Percentiles rank a stretch among this genome's conserved stretches.
phyloP scores from a whole-genome alignment of 176 grass and related monocot genomes.

The Cocos nucifera region DNA sequence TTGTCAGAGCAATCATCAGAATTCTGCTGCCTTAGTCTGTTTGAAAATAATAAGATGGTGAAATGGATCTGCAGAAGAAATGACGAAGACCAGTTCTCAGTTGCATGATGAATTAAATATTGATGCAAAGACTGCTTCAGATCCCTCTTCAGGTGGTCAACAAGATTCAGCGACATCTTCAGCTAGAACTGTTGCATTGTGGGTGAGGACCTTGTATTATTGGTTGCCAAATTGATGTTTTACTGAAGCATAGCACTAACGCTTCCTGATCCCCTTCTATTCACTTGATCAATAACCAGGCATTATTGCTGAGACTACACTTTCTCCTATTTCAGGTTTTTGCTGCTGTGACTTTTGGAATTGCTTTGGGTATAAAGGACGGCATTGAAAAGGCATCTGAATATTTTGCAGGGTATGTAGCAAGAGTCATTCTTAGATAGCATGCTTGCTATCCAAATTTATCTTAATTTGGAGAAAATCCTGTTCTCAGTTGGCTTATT shows the following conservation, averaged over 20 bases:
- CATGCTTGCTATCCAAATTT: not conserved
- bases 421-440: not conserved
- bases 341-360: constrained; percentile 60
- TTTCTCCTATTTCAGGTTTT: constrained; percentile 41
- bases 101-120: constrained; percentile 25
- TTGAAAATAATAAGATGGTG: not conserved
- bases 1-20: not conserved
- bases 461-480: too few species aligned
- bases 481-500: too few species aligned
- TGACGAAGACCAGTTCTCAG: constrained; percentile 1
- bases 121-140: constrained; percentile 10
- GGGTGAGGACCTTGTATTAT: constrained; percentile 20
- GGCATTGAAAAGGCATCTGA: constrained; percentile 71
- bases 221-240: not conserved
- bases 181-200: constrained; percentile 39
- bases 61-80: constrained; percentile 28
- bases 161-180: constrained; percentile 22
- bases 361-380: constrained; percentile 61
- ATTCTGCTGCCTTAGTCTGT: not conserved
- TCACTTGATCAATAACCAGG: too few species aligned
- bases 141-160: constrained; percentile 5
- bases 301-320: constrained; percentile 1
- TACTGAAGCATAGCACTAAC: too few species aligned
- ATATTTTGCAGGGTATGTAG: constrained; percentile 82
- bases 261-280: too few species aligned